A percentile compares a stretch with the other conserved stretches of the same genome.
phyloP scores from a whole-genome alignment of 1,284 basidiomycete genomes.

The Austroboletus niveus region DNA sequence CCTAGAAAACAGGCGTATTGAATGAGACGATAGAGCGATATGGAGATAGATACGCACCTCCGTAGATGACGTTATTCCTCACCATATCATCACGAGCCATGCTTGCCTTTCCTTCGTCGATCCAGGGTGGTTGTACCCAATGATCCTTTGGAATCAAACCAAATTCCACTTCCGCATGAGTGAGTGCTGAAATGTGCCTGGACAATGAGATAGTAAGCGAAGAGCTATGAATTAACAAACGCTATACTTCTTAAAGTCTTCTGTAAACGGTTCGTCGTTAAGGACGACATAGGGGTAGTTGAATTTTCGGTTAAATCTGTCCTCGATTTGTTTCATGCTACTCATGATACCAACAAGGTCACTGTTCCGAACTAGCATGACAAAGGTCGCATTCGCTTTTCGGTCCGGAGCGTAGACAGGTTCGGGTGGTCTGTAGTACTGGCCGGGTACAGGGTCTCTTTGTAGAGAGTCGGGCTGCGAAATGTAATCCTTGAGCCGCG shows the following conservation, averaged over 20 bases:
- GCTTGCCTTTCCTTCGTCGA: constrained; percentile 75
- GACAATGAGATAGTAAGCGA: constrained; percentile 5
- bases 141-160: constrained; percentile 80
- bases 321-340: constrained; percentile 79
- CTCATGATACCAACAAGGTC: constrained; percentile 72
- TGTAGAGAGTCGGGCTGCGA: constrained; percentile 44
- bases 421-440: constrained; percentile 51
- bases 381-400: constrained; percentile 84
- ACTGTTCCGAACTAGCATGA: constrained; percentile 81
- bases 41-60: constrained; percentile 46
- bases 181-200: constrained; percentile 67
- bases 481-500: constrained; percentile 49
- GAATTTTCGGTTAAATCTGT: constrained; percentile 83
- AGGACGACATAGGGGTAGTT: constrained; percentile 86
- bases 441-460: constrained; percentile 50
- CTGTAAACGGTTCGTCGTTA: constrained; percentile 78
- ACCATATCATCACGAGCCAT: constrained; percentile 77
- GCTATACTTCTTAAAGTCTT: constrained; percentile 70
- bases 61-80: constrained; percentile 84
- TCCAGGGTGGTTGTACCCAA: constrained; percentile 86
- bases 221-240: background rate
- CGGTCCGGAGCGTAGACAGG: constrained; percentile 38
- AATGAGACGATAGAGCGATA: background rate
- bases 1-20: constrained; percentile 36
- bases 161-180: constrained; percentile 69